These are phyloP conservation scores for Lachnellula willkommii DNA, from an alignment of 2,329 filamentous ascomycete genomes.

Conservation along the genomic window DNA sequence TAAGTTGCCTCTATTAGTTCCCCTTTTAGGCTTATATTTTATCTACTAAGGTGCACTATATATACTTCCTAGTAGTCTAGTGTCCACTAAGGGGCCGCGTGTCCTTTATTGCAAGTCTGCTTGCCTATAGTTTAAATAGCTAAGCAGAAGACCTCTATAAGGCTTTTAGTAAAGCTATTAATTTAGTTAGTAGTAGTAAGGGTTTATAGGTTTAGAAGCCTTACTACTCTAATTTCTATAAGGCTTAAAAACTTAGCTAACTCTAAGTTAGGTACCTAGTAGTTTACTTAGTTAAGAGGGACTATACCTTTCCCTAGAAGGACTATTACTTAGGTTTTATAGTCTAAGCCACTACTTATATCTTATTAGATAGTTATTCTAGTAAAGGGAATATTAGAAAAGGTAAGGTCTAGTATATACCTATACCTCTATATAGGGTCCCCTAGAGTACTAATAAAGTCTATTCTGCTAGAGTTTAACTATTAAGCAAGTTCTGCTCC, in stretches of 20 bases:
- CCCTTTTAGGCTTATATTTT: too few relatives aligned
- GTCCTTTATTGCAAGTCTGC: neutral
- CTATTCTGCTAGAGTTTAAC: neutral
- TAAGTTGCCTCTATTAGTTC: neutral
- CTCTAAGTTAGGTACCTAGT: too few relatives aligned
- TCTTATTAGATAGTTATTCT: too few relatives aligned
- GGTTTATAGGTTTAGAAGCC: neutral
- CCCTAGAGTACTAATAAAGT: neutral
- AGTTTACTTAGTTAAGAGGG: too few relatives aligned
- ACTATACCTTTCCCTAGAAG: too few relatives aligned
- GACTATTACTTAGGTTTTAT: too few relatives aligned
- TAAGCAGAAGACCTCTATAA: neutral
- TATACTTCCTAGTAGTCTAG: too few relatives aligned
- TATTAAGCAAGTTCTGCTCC: neutral
- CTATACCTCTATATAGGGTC: neutral
- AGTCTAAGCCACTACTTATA: too few relatives aligned
- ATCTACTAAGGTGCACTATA: too few relatives aligned
- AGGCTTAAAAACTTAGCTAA: neutral
- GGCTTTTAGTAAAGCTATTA: neutral
- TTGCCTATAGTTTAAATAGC: neutral
- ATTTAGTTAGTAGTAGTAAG: neutral
- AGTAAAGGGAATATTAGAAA: neutral
- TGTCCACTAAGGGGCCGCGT: neutral
- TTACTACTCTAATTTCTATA: neutral
- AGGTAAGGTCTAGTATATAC: neutral